These are phyloP conservation scores for Pseudocercospora vitis DNA, from an alignment of 2,329 filamentous ascomycete genomes.

Conservation along the genomic window DNA sequence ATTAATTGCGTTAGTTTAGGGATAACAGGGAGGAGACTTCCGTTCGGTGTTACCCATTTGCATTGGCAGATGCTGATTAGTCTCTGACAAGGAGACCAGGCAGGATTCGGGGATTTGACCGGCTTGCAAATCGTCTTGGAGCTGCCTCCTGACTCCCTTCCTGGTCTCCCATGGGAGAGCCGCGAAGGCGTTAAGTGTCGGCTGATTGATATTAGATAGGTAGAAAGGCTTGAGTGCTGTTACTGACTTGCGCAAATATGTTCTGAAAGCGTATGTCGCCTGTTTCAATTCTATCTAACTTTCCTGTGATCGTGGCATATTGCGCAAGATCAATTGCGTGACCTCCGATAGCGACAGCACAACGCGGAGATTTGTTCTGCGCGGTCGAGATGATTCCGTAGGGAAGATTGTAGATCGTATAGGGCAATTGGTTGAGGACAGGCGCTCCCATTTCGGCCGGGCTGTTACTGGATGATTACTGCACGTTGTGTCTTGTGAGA, in stretches of 20 bases:
- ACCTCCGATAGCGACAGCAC: constrained; percentile 35
- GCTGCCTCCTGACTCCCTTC: constrained; percentile 42
- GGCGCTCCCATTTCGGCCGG: constrained; percentile 21
- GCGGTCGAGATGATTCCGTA: constrained; percentile 35
- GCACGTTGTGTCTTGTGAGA: neutral
- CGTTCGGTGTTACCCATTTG: neutral
- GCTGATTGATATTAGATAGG: constrained; percentile 28
- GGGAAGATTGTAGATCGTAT: constrained; percentile 33
- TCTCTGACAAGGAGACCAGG: constrained; percentile 42
- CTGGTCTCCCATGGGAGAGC: constrained; percentile 43
- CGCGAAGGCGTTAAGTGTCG: constrained; percentile 53
- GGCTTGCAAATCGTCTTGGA: constrained; percentile 41
- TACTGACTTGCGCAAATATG: constrained; percentile 27
- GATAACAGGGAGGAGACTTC: neutral
- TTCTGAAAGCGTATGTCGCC: constrained; percentile 22
- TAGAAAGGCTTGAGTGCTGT: neutral
- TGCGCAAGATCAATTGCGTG: constrained; percentile 32
- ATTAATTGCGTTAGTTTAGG: too few relatives aligned
- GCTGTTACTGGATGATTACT: too few relatives aligned
- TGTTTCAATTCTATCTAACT: constrained; percentile 21
- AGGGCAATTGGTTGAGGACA: constrained; percentile 30
- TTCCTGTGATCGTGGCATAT: constrained; percentile 30
- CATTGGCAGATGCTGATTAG: constrained; percentile 57
- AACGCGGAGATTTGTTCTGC: constrained; percentile 29
- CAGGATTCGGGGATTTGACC: constrained; percentile 30